Evolutionary conservation across 768 basidiomycete genomes (phyloP).

Genomic region (Mycena latifolia): DNA sequence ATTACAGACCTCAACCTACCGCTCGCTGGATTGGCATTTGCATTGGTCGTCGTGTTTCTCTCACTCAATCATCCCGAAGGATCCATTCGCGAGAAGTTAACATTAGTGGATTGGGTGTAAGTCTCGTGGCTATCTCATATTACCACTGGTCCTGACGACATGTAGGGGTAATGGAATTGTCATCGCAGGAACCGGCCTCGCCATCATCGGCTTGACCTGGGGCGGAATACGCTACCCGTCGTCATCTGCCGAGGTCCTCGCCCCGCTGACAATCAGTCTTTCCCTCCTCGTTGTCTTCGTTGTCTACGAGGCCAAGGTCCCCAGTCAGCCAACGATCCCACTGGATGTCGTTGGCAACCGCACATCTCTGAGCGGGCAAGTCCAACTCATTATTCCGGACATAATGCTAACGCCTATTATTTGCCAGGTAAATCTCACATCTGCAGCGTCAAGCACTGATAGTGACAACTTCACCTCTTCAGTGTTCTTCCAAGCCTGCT

Average conservation of each 20-base stretch:
- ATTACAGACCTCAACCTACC: conserved; percentile 52
- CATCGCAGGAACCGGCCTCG: conserved; percentile 44
- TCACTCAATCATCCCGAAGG: conserved; percentile 43
- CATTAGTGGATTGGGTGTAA: conserved; percentile 51
- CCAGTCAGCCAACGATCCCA: conserved; percentile 40
- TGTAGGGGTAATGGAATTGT: conserved; percentile 49
- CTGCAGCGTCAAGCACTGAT: not conserved
- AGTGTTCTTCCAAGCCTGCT: conserved; percentile 60
- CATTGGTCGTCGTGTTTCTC: conserved; percentile 37
- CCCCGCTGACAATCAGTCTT: conserved; percentile 52
- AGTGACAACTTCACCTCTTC: too few species aligned
- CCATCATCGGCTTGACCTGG: conserved; percentile 53
- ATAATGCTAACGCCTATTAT: too few species aligned
- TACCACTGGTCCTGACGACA: not conserved
- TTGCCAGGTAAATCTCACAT: conserved; percentile 43
- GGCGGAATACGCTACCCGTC: conserved; percentile 52
- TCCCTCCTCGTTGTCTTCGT: conserved; percentile 43
- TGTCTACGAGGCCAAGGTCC: conserved; percentile 40
- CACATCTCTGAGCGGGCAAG: conserved; percentile 52
- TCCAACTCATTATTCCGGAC: too few species aligned
- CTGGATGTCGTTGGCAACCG: too few species aligned
- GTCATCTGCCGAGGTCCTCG: conserved; percentile 50
- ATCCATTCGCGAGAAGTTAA: conserved; percentile 43
- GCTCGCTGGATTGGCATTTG: conserved; percentile 34
- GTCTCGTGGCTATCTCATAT: too few species aligned